phyloP scores from a whole-genome alignment of 2,329 filamentous ascomycete species.

The Fusarium decemcellulare region DNA sequence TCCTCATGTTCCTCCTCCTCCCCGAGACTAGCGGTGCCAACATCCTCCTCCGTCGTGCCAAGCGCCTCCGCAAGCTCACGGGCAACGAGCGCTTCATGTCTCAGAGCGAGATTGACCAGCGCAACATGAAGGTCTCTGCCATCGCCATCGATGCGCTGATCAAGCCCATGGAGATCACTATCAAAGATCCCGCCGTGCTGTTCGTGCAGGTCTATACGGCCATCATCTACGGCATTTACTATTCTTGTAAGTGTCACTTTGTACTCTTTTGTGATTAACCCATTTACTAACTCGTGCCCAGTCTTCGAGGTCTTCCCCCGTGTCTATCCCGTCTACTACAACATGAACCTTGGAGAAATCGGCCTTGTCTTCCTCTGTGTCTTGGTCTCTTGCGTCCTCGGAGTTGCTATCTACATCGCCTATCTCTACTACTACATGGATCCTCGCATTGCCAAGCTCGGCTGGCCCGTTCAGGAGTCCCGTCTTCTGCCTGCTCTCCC shows the following conservation, averaged over 20 bases:
- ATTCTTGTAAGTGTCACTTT: constrained; percentile 58
- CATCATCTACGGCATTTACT: constrained; percentile 74
- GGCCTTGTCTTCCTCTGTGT: constrained; percentile 74
- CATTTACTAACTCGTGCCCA: constrained; percentile 33
- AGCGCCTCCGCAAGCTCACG: constrained; percentile 72
- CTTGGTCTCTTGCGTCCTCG: constrained; percentile 69
- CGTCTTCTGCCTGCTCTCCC: constrained; percentile 69
- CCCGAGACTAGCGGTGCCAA: constrained; percentile 74
- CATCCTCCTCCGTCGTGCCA: constrained; percentile 73
- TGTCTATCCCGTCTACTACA: constrained; percentile 72
- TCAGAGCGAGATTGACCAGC: constrained; percentile 75
- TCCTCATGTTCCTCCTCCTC: constrained; percentile 73
- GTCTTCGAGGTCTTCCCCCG: constrained; percentile 77
- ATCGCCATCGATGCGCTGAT: constrained; percentile 70
- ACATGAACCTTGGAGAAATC: constrained; percentile 70
- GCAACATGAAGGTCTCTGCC: constrained; percentile 62
- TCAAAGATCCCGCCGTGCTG: constrained; percentile 73
- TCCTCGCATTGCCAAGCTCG: constrained; percentile 63
- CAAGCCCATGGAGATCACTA: constrained; percentile 71
- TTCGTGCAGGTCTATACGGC: constrained; percentile 74
- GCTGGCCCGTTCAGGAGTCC: constrained; percentile 67
- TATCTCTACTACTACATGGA: constrained; percentile 68
- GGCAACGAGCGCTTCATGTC: constrained; percentile 70
- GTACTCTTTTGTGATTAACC: too few species aligned
- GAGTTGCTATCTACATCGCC: constrained; percentile 61